Base-by-base conservation (phyloP, 1,139 yeast genomes). In the Debaryomyces coudertii region DNA sequence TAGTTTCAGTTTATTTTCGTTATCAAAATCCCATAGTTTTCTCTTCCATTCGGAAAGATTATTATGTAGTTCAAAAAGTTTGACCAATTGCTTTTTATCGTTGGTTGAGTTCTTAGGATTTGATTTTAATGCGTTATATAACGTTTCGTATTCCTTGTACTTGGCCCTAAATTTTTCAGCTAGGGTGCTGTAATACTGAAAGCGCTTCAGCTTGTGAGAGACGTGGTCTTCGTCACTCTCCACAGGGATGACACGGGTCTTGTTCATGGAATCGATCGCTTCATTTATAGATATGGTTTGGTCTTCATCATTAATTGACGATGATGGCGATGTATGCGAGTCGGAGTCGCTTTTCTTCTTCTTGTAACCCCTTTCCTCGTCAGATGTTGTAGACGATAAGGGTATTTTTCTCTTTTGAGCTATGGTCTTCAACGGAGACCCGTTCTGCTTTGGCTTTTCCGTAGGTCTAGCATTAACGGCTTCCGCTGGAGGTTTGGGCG, bases 121-220 rank as follows among this genome's bases (percentile, higher is more conserved):
- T 11, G 53, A 44, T 34, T 53, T 47, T 40, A 70, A 52, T 16
- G 49, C 41, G 23, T 53, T 54, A 56, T 75, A 73, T 29, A 74
- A 56, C 6, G 51, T 44, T 42, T 68, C 69, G 54, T 75, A 75
- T 51, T 74, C 78, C 42, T 63, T 60, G 55, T 75, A 75, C 54
- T 66, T 68, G 43, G 48, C 36, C 44, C 65, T 64, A 57, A 75
- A 75, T 53, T 71, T 72, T 12, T 50, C 50, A 3, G 74, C 74
- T 43, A 75, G 60, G 46, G 58, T 65, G 23, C 55, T 49, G 43
- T 63, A 63, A 47, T 62, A 60, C 9, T 59, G 56, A 22, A 60
- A 48, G 39, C 53, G 56, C 39, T 60, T 44, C 29, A 14, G 35
- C n/a, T 23, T 31, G 9, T 23, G 38, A 20, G 28, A 36, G 12